Evolutionary conservation across 1,139 yeast species (phyloP).

Genomic region (Protomyces macrosporus): DNA sequence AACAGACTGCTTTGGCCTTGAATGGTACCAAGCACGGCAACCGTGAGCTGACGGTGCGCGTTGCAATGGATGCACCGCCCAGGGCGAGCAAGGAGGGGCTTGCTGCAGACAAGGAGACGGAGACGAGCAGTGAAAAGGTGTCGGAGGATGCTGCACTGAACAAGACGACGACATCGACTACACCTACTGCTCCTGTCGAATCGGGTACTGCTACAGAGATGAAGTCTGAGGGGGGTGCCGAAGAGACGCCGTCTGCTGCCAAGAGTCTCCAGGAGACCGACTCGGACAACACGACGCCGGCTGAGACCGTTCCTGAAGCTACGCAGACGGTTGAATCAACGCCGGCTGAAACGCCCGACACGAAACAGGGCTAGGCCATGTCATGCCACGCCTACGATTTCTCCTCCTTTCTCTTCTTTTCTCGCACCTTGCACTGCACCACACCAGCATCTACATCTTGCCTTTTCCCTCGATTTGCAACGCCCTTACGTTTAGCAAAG

Average conservation of each 20-base stretch:
- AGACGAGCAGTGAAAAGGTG: background rate
- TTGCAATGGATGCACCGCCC: slow-evolving; percentile 26
- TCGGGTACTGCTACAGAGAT: background rate
- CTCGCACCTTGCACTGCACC: too few relatives aligned
- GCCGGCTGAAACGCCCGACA: background rate
- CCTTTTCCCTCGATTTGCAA: too few relatives aligned
- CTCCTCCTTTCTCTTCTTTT: too few relatives aligned
- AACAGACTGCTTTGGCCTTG: slow-evolving; percentile 46
- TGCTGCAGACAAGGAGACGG: background rate
- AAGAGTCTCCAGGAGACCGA: background rate
- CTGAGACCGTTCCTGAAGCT: background rate
- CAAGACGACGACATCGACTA: too few relatives aligned
- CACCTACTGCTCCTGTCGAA: background rate
- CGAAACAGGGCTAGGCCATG: background rate
- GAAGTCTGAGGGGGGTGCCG: background rate
- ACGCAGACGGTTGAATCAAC: background rate
- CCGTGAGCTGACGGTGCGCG: slow-evolving; percentile 27
- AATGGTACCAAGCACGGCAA: slow-evolving; percentile 40
- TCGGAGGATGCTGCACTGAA: too few relatives aligned
- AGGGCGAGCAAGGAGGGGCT: background rate
- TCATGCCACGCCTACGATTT: background rate
- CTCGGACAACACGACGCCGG: background rate
- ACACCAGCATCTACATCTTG: too few relatives aligned
- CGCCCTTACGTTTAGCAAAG: too few relatives aligned
- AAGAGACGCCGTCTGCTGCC: background rate